These are phyloP conservation scores for Coemansia umbellata DNA, from an alignment of 192 early-diverging fungal genomes.

Conservation along the genomic window DNA sequence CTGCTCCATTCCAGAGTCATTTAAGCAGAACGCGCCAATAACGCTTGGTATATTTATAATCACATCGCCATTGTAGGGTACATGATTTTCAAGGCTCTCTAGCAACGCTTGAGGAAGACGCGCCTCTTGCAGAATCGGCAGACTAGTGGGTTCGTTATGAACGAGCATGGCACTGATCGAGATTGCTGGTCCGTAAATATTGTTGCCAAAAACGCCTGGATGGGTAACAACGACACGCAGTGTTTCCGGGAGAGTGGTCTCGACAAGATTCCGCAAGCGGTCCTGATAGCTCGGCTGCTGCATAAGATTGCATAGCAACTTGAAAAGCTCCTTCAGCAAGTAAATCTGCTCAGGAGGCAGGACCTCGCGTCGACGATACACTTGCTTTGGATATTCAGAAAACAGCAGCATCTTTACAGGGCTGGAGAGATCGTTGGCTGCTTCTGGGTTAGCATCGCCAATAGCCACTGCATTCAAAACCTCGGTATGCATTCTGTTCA, in stretches of 20 bases:
- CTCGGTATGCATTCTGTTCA: slow-evolving; percentile 68
- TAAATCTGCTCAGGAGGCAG: slow-evolving; percentile 70
- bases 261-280: slow-evolving; percentile 90
- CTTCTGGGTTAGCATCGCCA: slow-evolving; percentile 23
- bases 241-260: slow-evolving; percentile 75
- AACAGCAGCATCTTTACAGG: slow-evolving; percentile 24
- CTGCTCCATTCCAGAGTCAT: slow-evolving; percentile 79
- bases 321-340: slow-evolving; percentile 82
- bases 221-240: slow-evolving; percentile 70
- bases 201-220: slow-evolving; percentile 73
- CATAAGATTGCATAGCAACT: slow-evolving; percentile 91
- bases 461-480: slow-evolving; percentile 25
- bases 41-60: slow-evolving; percentile 79
- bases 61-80: slow-evolving; percentile 80
- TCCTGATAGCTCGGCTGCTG: slow-evolving; percentile 89
- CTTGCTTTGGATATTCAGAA: slow-evolving; percentile 23
- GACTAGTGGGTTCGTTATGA: slow-evolving; percentile 95
- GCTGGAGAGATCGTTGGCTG: slow-evolving; percentile 35
- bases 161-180: slow-evolving; percentile 94
- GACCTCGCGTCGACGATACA: slow-evolving; percentile 47
- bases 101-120: slow-evolving; percentile 83
- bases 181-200: slow-evolving; percentile 81
- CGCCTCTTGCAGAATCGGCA: slow-evolving; percentile 91
- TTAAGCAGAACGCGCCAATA: slow-evolving; percentile 95
- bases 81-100: slow-evolving; percentile 58